Evolutionary conservation across 2,329 filamentous ascomycete genomes (phyloP), one percentile per base, ranked within the genome.

Genomic region (Clathrospora elynae): DNA sequence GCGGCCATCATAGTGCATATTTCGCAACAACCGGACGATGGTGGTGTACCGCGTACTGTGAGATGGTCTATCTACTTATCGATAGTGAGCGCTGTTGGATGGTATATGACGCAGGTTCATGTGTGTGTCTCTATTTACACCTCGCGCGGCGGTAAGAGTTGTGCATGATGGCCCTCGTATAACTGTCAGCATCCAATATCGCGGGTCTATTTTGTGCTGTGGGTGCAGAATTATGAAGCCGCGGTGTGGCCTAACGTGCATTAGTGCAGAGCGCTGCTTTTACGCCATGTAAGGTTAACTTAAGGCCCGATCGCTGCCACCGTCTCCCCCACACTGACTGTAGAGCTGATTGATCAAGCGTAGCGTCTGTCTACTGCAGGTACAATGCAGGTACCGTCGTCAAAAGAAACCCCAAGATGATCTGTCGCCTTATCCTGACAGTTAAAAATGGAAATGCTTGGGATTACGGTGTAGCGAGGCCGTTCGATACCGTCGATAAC

Each of bases 311-410:
- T 66, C 44, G 51, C 45, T 42, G 35, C 42, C 35, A 46, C 36
- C 43, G 46, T 42, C 37, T 42, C 48, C 56, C 61, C 64, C 66
- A 68, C 64, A 67, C 47, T 57, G 51, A 58, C 55, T 56, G 53
- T 53, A 49, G 24, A 42, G 51, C 48, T 49, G 38, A 52, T 60
- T 57, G 46, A 53, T 46, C 47, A 39, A 55, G 45, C 47, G 49
- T 44, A 53, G 53, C 51, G 51, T 68, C 69, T 68, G 51, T 68
- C 69, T 68, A 70, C 57, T 62, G 70, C 70, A 72, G 70, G 70
- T 64, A 71, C 69, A 55, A 48, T 52, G 45, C 48, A 53, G 45
- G 49, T 56, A 55, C 49, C 51, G 50, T 49, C 51, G 51, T 50
- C 48, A 39, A n/a, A 17, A 39, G 42, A 49, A 49, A 44, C 41